These are phyloP conservation scores for Xylona heveae DNA, from an alignment of 495 filamentous ascomycete species.

Conservation along the genomic window DNA sequence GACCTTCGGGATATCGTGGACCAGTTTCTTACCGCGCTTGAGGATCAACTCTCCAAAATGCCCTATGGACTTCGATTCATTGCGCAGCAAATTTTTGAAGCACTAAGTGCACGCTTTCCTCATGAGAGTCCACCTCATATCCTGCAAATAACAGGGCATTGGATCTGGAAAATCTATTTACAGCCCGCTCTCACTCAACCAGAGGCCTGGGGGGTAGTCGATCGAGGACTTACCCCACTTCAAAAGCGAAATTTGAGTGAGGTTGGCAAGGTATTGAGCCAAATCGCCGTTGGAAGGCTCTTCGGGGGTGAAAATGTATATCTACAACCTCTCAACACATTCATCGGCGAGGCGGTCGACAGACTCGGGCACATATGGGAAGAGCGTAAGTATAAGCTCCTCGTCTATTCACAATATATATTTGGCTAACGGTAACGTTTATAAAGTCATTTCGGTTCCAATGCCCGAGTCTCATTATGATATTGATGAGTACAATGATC, in stretches of 20 bases:
- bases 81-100: conserved; percentile 66
- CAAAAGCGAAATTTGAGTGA: conserved; percentile 86
- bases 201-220: conserved; percentile 74
- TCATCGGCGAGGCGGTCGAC: conserved; percentile 68
- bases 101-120: conserved; percentile 51
- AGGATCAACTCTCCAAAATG: conserved; percentile 70
- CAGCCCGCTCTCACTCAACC: conserved; percentile 72
- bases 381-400: conserved; percentile 23
- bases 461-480: conserved; percentile 82
- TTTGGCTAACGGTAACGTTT: conserved; percentile 11
- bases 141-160: conserved; percentile 67
- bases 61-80: conserved; percentile 87
- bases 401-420: background rate
- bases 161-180: conserved; percentile 87
- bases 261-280: conserved; percentile 75
- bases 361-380: conserved; percentile 57
- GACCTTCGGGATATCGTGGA: conserved; percentile 86
- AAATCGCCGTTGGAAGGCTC: conserved; percentile 62
- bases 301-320: conserved; percentile 93
- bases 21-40: conserved; percentile 60
- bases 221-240: conserved; percentile 66
- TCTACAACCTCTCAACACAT: conserved; percentile 80
- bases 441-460: conserved; percentile 55
- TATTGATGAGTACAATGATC: conserved; percentile 95
- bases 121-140: conserved; percentile 57